Conservation (phyloP, 2,329 filamentous ascomycete species). For the Blastomyces gilchristii region DNA sequence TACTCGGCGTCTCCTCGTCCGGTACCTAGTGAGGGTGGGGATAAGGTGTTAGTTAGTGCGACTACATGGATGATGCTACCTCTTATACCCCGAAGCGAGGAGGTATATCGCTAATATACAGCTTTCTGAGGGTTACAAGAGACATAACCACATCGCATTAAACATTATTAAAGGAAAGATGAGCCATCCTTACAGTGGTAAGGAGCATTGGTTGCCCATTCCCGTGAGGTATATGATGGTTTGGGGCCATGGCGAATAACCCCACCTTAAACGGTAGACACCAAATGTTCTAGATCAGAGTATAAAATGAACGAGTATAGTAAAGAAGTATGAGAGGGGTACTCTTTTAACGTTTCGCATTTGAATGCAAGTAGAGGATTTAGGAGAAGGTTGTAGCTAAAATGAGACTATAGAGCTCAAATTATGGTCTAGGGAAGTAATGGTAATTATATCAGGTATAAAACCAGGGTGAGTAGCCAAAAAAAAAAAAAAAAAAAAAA, state of each 20-base stretch:
- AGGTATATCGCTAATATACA: neutral
- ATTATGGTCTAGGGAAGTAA: neutral
- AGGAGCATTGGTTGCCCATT: neutral
- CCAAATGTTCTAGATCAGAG: conserved; percentile 9
- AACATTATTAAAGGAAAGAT: neutral
- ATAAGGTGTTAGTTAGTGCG: neutral
- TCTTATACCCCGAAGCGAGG: neutral
- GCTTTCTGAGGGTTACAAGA: neutral
- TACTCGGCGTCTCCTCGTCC: neutral
- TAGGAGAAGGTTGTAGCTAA: neutral
- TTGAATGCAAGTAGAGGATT: neutral
- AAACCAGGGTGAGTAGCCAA: neutral
- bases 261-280: neutral
- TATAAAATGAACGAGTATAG: conserved; percentile 1
- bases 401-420: neutral
- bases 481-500: too few relatives aligned
- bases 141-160: neutral
- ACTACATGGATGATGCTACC: neutral
- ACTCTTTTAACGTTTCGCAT: neutral
- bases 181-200: neutral
- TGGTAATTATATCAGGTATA: neutral
- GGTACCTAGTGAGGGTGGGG: neutral
- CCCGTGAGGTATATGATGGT: neutral
- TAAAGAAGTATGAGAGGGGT: neutral
- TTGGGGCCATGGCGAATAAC: neutral